These are phyloP conservation scores for Leccinum truebloodii DNA, from an alignment of 768 basidiomycete species.

Conservation along the genomic window DNA sequence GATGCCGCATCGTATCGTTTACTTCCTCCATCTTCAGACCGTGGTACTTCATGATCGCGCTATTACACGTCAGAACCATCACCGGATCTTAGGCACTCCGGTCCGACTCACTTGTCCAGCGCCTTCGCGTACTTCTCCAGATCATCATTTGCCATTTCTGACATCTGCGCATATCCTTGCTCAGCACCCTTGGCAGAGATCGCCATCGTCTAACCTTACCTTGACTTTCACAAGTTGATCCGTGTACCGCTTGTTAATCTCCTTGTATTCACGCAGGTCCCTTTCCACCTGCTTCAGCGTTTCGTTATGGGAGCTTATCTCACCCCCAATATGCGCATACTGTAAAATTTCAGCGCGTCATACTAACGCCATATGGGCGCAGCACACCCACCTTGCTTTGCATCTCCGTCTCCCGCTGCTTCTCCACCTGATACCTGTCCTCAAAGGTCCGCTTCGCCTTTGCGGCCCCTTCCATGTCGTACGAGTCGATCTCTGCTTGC, in stretches of 20 bases:
- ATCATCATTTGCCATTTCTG: constrained; percentile 96
- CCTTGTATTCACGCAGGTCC: constrained; percentile 84
- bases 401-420: constrained; percentile 70
- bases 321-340: constrained; percentile 83
- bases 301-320: constrained; percentile 70
- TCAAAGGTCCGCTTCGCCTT: constrained; percentile 85
- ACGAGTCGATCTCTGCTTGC: constrained; percentile 67
- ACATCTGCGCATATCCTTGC: constrained; percentile 57
- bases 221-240: constrained; percentile 95
- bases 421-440: constrained; percentile 69
- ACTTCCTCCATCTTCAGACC: constrained; percentile 98
- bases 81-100: background rate
- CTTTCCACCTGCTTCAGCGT: constrained; percentile 64
- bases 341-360: constrained; percentile 31
- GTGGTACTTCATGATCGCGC: constrained; percentile 99
- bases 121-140: constrained; percentile 98
- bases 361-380: background rate
- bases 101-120: constrained; percentile 76
- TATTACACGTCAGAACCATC: constrained; percentile 35
- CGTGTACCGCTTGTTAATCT: constrained; percentile 82
- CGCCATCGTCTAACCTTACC: constrained; percentile 43
- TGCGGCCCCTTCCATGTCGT: constrained; percentile 85
- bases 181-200: background rate
- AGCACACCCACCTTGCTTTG: constrained; percentile 57
- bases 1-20: constrained; percentile 93